Conservation (phyloP, 495 filamentous ascomycete genomes). For the Podospora bellae-mahoneyi region DNA sequence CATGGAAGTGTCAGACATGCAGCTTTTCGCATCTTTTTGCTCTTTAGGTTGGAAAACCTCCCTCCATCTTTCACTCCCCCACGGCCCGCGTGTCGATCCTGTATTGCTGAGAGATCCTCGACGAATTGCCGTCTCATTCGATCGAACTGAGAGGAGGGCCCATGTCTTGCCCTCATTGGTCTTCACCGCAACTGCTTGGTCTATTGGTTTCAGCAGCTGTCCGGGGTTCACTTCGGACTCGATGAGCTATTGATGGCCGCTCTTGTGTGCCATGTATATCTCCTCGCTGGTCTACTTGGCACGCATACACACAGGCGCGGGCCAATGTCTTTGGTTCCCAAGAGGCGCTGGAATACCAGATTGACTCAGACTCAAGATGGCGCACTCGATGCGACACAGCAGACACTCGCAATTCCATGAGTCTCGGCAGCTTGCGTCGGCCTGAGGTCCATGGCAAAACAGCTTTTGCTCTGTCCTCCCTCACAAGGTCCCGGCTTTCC, state of each 20-base stretch:
- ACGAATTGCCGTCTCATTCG: neutral
- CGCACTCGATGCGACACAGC: slow-evolving; percentile 30
- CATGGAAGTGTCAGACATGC: slow-evolving; percentile 18
- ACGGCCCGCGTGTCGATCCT: slow-evolving; percentile 5
- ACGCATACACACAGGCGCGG: slow-evolving; percentile 1
- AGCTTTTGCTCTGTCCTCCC: neutral
- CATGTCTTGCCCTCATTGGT: slow-evolving; percentile 19
- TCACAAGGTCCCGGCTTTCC: slow-evolving; percentile 3
- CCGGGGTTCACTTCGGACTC: slow-evolving; percentile 9
- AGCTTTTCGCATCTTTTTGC: slow-evolving; percentile 10
- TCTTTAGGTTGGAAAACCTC: neutral
- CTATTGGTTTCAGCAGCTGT: slow-evolving; percentile 24
- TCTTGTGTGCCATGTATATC: slow-evolving; percentile 3
- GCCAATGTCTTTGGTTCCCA: slow-evolving; percentile 27
- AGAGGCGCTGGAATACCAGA: slow-evolving; percentile 34
- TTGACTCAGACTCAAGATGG: slow-evolving; percentile 34
- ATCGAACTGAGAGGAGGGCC: slow-evolving; percentile 1
- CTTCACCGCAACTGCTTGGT: slow-evolving; percentile 1
- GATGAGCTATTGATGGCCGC: neutral
- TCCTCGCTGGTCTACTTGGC: neutral
- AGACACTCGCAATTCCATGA: slow-evolving; percentile 23
- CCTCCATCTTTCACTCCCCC: neutral
- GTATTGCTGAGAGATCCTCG: slow-evolving; percentile 1
- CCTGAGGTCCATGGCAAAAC: slow-evolving; percentile 4
- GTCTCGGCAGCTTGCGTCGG: slow-evolving; percentile 30